phyloP scores from a whole-genome alignment of 2,329 filamentous ascomycete genomes.

The Calonectria hawksworthii region DNA sequence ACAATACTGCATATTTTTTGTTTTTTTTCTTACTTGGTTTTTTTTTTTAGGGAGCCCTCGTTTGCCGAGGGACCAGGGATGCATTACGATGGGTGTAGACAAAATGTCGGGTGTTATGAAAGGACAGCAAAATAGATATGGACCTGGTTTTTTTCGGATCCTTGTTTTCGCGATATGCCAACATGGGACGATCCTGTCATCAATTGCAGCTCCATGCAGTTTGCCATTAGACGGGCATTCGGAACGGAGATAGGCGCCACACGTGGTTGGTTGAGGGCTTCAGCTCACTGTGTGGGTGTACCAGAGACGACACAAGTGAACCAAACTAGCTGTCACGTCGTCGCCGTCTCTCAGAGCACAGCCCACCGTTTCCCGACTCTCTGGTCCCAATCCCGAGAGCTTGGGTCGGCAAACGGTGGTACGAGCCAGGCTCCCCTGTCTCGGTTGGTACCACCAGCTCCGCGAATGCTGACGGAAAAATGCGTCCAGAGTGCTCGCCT shows the following conservation, averaged over 20 bases:
- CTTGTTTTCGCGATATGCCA: neutral
- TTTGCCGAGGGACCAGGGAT: constrained; percentile 22
- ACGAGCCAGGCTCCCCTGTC: constrained; percentile 49
- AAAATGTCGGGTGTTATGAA: constrained; percentile 26
- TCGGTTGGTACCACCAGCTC: constrained; percentile 35
- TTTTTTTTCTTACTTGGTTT: constrained; percentile 22
- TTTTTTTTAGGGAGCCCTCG: constrained; percentile 21
- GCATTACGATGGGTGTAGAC: constrained; percentile 36
- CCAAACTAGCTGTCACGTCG: neutral
- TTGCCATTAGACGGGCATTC: constrained; percentile 8
- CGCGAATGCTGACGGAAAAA: constrained; percentile 17
- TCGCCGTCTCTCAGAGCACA: constrained; percentile 29
- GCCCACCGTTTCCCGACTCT: constrained; percentile 47
- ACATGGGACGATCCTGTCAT: neutral
- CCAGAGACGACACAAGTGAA: neutral
- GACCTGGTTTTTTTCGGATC: constrained; percentile 22
- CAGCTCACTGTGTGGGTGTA: neutral
- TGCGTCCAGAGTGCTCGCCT: neutral
- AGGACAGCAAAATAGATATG: constrained; percentile 29
- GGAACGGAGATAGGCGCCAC: constrained; percentile 6
- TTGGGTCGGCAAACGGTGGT: constrained; percentile 53
- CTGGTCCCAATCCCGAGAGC: constrained; percentile 51
- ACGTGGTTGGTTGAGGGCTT: constrained; percentile 12
- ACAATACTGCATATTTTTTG: constrained; percentile 34
- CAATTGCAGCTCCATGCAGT: neutral